Evolutionary conservation across 352 stramenopile genomes (phyloP), one percentile per base, ranked within the genome.

Genomic region (Phytophthora melonis): DNA sequence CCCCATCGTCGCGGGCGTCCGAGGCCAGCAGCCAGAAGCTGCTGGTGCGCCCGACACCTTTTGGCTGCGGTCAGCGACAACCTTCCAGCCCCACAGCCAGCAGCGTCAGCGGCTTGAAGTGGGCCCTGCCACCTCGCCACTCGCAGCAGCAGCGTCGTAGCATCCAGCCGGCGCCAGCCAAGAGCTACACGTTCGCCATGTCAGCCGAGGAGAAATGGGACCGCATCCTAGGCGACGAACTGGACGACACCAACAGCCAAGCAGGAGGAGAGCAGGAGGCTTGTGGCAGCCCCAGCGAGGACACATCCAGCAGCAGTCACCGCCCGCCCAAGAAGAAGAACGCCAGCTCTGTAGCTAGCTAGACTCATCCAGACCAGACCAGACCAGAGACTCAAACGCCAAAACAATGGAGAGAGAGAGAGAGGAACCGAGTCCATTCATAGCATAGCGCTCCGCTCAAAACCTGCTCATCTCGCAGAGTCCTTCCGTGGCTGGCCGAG

Each of bases 191-290:
- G 25, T 74, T 75, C 47, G 77, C 79, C 6, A 81, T 62, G 1
- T 82, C 52, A 32, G 83, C 77, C 3, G 87, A 93, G 74, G 84
- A 91, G 55, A 93, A 93, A 66, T 93, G 87, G 87, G 87, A 93
- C 70, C 80, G 79, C 27, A 93, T 93, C 56, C 74, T 93, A 30
- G 39, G 30, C 10, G 62, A 72, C 45, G 80, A 90, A 53, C 63
- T 87, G 16, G 74, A 80, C 30, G 58, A 63, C 30, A 56, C 30
- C 41, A 63, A 67, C 36, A 13, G 11, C 32, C 68, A 74, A 41
- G 70, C 49, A 69, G 54, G 34, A 23, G 65, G 41, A 21, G 36
- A 43, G 4, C 36, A 43, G 14, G 36, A 43, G 36, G 36, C 36
- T 34, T 34, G 7, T 39, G 41, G 11, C 27, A 64, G 25, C 56